phyloP scores from a whole-genome alignment of 345 rosid genomes.

The Aquilaria malaccensis region DNA sequence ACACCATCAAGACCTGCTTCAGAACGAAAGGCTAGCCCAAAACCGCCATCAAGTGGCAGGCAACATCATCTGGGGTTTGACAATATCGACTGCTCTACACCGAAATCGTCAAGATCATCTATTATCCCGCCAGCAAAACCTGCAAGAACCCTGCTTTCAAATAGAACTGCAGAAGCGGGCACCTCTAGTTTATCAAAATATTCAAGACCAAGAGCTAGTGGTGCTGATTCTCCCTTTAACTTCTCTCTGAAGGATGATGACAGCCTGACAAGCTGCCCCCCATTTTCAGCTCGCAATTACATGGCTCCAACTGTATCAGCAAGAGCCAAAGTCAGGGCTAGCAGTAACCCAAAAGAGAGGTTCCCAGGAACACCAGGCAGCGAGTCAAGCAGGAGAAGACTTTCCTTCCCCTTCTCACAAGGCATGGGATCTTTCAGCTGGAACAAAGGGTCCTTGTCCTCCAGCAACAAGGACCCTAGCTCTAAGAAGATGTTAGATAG shows the following conservation, averaged over 20 bases:
- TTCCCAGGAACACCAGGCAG: constrained; percentile 51
- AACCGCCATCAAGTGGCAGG: constrained; percentile 39
- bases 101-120: constrained; percentile 68
- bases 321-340: constrained; percentile 71
- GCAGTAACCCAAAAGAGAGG: constrained; percentile 67
- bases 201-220: constrained; percentile 55
- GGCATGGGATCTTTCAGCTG: constrained; percentile 73
- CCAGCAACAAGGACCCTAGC: constrained; percentile 45
- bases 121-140: constrained; percentile 34
- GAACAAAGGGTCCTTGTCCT: constrained; percentile 60
- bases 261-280: constrained; percentile 87
- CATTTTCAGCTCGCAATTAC: constrained; percentile 83
- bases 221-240: constrained; percentile 48
- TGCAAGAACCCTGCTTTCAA: constrained; percentile 41
- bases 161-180: constrained; percentile 28
- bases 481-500: constrained; percentile 33
- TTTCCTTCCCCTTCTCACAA: constrained; percentile 62
- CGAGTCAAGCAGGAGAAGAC: constrained; percentile 64
- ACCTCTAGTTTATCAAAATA: constrained; percentile 45
- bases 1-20: constrained; percentile 54
- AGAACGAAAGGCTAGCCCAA: constrained; percentile 47
- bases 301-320: constrained; percentile 83
- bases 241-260: constrained; percentile 75
- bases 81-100: constrained; percentile 58
- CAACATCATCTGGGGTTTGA: constrained; percentile 38